phyloP scores from a whole-genome alignment of 495 filamentous ascomycete species.

The Hyaloscypha finlandica region DNA sequence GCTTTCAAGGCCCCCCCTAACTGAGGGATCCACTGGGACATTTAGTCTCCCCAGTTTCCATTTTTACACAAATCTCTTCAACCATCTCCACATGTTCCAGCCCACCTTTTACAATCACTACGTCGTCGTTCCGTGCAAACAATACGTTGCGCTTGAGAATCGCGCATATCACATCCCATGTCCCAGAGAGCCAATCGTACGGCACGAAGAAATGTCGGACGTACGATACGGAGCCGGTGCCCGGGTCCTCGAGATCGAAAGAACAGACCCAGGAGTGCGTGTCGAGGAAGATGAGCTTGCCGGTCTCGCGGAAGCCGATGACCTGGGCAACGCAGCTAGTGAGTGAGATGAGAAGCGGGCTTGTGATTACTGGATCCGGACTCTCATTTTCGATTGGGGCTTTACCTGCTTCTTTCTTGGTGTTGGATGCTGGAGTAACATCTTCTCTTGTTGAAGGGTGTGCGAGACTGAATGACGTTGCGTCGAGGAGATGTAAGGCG shows the following conservation, averaged over 20 bases:
- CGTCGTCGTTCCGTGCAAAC: slow-evolving; percentile 28
- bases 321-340: slow-evolving; percentile 29
- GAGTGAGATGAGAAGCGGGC: slow-evolving; percentile 17
- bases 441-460: no score
- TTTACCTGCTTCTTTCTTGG: slow-evolving; percentile 2
- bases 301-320: slow-evolving; percentile 26
- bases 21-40: no score
- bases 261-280: slow-evolving; percentile 36
- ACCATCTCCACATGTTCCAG: slow-evolving; percentile 27
- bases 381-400: not conserved
- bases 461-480: slow-evolving; percentile 15
- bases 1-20: no score
- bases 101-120: slow-evolving; percentile 26
- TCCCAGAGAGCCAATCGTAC: slow-evolving; percentile 34
- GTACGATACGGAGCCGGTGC: slow-evolving; percentile 9
- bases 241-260: slow-evolving; percentile 22
- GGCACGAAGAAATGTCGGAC: slow-evolving; percentile 33
- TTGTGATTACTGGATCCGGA: not conserved
- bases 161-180: slow-evolving; percentile 21
- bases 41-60: no score
- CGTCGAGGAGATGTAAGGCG: slow-evolving; percentile 20
- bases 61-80: no score
- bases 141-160: slow-evolving; percentile 22
- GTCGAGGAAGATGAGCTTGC: slow-evolving; percentile 37
- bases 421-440: not conserved